Evolutionary conservation across 2,329 filamentous ascomycete genomes (phyloP).

Genomic region (Diaporthe sp.): DNA sequence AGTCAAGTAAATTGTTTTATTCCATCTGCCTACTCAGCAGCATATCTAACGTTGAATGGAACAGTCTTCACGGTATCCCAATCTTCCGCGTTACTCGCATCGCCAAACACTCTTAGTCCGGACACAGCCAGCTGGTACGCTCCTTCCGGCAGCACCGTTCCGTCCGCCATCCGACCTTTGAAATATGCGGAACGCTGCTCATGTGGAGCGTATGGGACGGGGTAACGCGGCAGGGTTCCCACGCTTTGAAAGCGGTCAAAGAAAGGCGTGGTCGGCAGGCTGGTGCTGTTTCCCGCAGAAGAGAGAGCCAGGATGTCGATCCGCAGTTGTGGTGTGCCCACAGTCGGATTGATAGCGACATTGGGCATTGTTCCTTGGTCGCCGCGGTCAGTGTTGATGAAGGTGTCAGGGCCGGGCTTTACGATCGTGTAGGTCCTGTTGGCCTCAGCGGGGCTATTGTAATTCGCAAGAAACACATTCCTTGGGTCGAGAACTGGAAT

Average conservation of each 20-base stretch:
- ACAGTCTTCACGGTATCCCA: constrained; percentile 36
- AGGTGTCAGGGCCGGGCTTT: constrained; percentile 33
- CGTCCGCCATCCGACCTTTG: constrained; percentile 38
- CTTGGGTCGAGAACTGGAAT: constrained; percentile 33
- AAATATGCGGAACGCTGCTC: constrained; percentile 23
- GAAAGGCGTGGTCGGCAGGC: constrained; percentile 15
- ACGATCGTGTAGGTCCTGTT: constrained; percentile 21
- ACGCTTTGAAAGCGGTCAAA: constrained; percentile 3
- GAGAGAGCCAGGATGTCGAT: neutral
- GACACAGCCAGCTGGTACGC: constrained; percentile 38
- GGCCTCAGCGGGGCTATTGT: neutral
- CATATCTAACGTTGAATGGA: constrained; percentile 16
- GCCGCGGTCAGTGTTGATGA: constrained; percentile 12
- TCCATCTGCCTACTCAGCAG: neutral
- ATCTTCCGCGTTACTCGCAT: constrained; percentile 37
- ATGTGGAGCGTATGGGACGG: neutral
- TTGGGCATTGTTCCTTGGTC: constrained; percentile 7
- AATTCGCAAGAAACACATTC: constrained; percentile 29
- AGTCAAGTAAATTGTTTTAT: neutral
- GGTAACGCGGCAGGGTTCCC: neutral
- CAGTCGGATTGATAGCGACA: neutral
- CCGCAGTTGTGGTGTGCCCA: neutral
- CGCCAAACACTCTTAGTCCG: constrained; percentile 41
- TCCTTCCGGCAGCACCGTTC: constrained; percentile 39
- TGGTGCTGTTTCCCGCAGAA: constrained; percentile 1